phyloP scores from a whole-genome alignment of 1,139 yeast genomes.

The Lodderomyces oxycetoniae region DNA sequence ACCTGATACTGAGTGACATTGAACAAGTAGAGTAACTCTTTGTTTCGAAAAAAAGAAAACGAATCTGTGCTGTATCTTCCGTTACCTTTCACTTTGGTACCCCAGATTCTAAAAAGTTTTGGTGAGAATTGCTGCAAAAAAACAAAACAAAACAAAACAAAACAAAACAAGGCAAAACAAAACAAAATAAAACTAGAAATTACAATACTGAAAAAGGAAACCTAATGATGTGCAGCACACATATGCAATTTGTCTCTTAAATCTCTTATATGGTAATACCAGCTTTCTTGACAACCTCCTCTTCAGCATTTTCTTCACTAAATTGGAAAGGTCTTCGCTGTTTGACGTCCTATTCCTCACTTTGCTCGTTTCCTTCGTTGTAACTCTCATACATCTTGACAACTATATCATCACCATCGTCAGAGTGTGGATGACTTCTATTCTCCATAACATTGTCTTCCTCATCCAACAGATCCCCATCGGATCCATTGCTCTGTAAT shows the following conservation, averaged over 20 bases:
- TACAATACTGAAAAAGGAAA: no score
- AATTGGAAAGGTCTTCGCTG: no score
- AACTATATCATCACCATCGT: slow-evolving; percentile 9
- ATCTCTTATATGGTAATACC: no score
- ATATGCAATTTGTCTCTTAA: neutral
- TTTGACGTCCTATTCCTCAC: neutral
- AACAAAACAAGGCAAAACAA: neutral
- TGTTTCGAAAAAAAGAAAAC: no score
- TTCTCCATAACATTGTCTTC: slow-evolving; percentile 1
- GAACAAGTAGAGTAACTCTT: no score
- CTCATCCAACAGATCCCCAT: slow-evolving; percentile 1
- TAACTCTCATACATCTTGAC: no score
- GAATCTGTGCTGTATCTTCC: no score
- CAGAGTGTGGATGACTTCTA: neutral
- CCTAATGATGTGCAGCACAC: neutral
- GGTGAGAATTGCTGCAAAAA: slow-evolving; percentile 1
- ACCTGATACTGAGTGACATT: no score
- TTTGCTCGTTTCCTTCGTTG: neutral
- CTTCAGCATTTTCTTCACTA: no score
- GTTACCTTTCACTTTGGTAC: no score
- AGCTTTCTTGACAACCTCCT: no score
- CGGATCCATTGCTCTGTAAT: slow-evolving; percentile 8
- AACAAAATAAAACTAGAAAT: no score
- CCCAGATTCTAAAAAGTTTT: neutral
- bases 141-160: neutral